Conservation (phyloP, 116 monocot species). For the Phalaenopsis hybrid region DNA sequence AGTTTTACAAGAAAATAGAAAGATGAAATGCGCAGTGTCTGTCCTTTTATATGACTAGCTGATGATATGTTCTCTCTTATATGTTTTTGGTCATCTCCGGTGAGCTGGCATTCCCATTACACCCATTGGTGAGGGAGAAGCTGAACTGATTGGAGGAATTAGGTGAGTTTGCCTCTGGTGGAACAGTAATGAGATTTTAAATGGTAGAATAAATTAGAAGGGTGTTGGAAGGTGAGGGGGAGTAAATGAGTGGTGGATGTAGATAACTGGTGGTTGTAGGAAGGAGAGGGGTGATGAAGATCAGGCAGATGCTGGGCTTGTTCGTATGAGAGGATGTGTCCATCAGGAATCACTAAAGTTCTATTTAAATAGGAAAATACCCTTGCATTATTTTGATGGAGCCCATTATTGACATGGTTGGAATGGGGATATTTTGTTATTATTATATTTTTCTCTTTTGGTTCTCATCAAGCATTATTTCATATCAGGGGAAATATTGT, state of each 20-base stretch:
- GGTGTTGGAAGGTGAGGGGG: background rate
- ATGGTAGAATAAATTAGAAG: background rate
- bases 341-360: background rate
- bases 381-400: background rate
- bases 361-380: background rate
- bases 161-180: background rate
- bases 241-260: background rate
- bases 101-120: background rate
- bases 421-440: too few species aligned
- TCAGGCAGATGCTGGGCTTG: background rate
- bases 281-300: background rate
- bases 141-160: too few species aligned
- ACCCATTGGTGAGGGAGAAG: background rate
- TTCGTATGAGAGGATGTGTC: background rate
- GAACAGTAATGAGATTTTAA: background rate
- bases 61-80: background rate
- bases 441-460: too few species aligned
- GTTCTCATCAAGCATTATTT: too few species aligned
- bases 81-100: background rate
- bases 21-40: background rate
- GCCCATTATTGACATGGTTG: background rate
- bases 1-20: background rate
- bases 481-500: too few species aligned
- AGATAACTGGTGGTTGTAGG: background rate
- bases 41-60: background rate